Base-by-base conservation (phyloP, 306 rosid species). In the Trifolium subterraneum region DNA sequence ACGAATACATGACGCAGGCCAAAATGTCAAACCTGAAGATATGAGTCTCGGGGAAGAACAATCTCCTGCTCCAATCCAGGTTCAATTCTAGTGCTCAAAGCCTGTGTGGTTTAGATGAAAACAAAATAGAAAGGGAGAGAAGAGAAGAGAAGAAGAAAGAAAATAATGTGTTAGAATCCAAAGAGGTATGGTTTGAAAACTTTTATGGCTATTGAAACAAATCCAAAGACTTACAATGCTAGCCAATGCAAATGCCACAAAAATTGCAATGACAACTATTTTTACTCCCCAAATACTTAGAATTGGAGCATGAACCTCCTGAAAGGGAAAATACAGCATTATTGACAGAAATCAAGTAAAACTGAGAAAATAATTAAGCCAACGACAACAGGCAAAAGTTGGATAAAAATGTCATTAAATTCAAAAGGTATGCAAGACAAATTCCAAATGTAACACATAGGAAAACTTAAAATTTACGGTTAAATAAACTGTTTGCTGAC, bases 221-320 rank as follows among this genome's bases (percentile, higher is more conserved):
- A 58, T 10, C 20, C n/a, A 70, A 70, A 48, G 52, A 79, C 99
- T 90, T 82, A 94, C 98, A 63, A 94, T 92, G 89, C 99, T 94
- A 73, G 98, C 93, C 82, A 94, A 84, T 69, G 97, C 39, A 71
- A 87, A 88, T 47, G 88, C 99, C 71, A 79, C 73, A 80, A 94
- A 92, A 70, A 85, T 78, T 51, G 90, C 87, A 77, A 94, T 77
- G 76, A 94, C 96, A 73, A 72, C 85, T 62, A 94, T 88, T 83
- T 92, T 92, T 60, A 94, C 96, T 62, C 85, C 89, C 99, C 97
- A 86, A 65, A 92, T 71, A 78, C 96, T 90, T 56, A 94, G 95
- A 78, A 89, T 80, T 63, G 99, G 97, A 70, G 96, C 97, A 67
- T 94, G 99, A 86, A 94, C 91, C 78, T 90, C 99, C 99, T 94